phyloP scores from a whole-genome alignment of 306 rosid species.

The Citrullus mucosospermus region DNA sequence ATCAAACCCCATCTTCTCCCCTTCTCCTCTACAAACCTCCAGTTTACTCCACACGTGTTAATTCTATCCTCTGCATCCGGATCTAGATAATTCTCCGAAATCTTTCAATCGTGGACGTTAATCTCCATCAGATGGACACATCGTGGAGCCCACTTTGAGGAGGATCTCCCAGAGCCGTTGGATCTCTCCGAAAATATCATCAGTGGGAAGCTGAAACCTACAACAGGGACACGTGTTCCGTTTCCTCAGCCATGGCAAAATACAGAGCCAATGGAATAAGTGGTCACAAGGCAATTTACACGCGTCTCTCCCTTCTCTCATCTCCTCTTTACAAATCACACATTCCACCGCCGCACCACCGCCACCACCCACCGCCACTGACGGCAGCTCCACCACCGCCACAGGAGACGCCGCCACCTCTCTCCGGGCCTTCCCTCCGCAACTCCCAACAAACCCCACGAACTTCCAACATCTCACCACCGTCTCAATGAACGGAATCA shows the following conservation, averaged over 20 bases:
- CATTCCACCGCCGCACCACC: constrained; percentile 47
- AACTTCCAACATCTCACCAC: constrained; percentile 49
- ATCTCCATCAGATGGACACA: not conserved
- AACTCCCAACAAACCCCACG: constrained; percentile 21
- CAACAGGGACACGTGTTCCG: constrained; percentile 90
- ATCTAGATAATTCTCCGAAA: not conserved
- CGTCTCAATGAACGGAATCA: constrained; percentile 49
- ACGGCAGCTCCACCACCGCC: constrained; percentile 43
- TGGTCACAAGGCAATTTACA: constrained; percentile 81
- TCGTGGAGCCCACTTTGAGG: constrained; percentile 13
- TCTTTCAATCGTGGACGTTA: not conserved
- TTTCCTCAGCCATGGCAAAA: constrained; percentile 66
- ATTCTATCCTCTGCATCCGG: not conserved
- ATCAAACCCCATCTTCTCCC: not conserved
- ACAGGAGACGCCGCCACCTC: constrained; percentile 45
- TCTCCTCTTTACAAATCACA: constrained; percentile 73
- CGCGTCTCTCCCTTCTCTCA: constrained; percentile 55
- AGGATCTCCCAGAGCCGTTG: constrained; percentile 67
- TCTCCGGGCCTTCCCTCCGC: constrained; percentile 12
- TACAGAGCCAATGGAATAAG: constrained; percentile 75
- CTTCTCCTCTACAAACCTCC: not conserved
- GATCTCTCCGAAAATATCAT: constrained; percentile 63
- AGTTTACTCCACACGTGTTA: constrained; percentile 3
- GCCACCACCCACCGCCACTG: constrained; percentile 26
- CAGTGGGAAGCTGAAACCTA: constrained; percentile 60